These are phyloP conservation scores for Kodamaea hsintzibuensis DNA, from an alignment of 805 yeast genomes.

Conservation along the genomic window DNA sequence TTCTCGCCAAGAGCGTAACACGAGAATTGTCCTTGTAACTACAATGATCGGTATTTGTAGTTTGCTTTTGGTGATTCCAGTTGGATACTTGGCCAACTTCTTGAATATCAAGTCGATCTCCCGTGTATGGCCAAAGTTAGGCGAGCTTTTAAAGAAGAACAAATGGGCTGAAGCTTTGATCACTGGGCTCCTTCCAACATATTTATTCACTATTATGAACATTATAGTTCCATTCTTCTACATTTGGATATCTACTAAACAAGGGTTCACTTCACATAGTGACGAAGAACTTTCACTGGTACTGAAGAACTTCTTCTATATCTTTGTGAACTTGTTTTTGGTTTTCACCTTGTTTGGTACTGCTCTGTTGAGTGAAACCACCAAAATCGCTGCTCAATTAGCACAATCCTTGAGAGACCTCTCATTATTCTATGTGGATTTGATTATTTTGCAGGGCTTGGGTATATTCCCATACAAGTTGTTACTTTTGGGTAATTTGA, in stretches of 20 bases:
- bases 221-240: conserved; percentile 82
- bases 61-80: conserved; percentile 76
- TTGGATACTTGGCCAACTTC: conserved; percentile 79
- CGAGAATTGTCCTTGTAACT: conserved; percentile 65
- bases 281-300: conserved; percentile 91
- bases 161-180: conserved; percentile 77
- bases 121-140: conserved; percentile 81
- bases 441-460: conserved; percentile 75
- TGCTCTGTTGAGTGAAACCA: conserved; percentile 85
- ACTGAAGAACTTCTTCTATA: conserved; percentile 90
- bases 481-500: conserved; percentile 74
- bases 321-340: conserved; percentile 88
- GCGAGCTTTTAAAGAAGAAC: conserved; percentile 60
- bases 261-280: conserved; percentile 88
- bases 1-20: conserved; percentile 68
- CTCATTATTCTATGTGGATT: conserved; percentile 86
- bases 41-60: conserved; percentile 66
- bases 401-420: conserved; percentile 80
- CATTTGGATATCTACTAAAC: conserved; percentile 77
- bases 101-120: conserved; percentile 76
- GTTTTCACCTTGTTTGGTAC: conserved; percentile 95
- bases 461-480: conserved; percentile 90
- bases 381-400: conserved; percentile 80
- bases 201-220: conserved; percentile 83
- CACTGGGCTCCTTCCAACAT: conserved; percentile 89